Evolutionary conservation across 768 basidiomycete genomes (phyloP).

Genomic region (Termitomyces sp.): DNA sequence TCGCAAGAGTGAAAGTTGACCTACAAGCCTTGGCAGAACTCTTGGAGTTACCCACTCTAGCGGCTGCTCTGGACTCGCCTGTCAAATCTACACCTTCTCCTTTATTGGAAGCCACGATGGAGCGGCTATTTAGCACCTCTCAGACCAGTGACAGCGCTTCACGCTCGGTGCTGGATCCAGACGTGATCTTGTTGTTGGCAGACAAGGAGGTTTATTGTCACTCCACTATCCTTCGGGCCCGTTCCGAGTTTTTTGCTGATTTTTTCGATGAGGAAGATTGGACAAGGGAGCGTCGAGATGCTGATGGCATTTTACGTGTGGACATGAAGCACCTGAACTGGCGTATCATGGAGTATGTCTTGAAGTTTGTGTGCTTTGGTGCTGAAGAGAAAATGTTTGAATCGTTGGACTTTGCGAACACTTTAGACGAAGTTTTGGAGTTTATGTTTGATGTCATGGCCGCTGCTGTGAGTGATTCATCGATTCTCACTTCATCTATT

Average conservation of each 20-base stretch:
- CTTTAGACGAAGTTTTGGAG: constrained; percentile 74
- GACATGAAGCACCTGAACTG: constrained; percentile 71
- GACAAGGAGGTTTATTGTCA: constrained; percentile 68
- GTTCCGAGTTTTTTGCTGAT: constrained; percentile 78
- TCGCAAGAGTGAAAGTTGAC: constrained; percentile 56
- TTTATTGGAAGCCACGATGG: constrained; percentile 50
- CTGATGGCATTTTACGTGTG: constrained; percentile 52
- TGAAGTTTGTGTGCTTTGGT: constrained; percentile 78
- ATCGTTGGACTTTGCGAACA: constrained; percentile 57
- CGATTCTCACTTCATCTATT: constrained; percentile 3
- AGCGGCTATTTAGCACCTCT: constrained; percentile 41
- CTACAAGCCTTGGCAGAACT: constrained; percentile 55
- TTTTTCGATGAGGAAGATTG: constrained; percentile 85
- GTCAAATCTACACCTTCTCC: constrained; percentile 52
- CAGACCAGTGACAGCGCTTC: constrained; percentile 16
- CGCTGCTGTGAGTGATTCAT: constrained; percentile 58
- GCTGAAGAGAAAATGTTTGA: constrained; percentile 66
- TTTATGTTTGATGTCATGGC: constrained; percentile 87
- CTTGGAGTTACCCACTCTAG: constrained; percentile 56
- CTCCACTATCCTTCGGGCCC: constrained; percentile 74
- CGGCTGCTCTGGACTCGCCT: constrained; percentile 52
- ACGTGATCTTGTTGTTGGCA: constrained; percentile 69
- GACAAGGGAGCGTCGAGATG: constrained; percentile 61
- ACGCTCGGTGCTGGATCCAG: constrained; percentile 41
- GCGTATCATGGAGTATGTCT: constrained; percentile 71